Evolutionary conservation across 2,329 filamentous ascomycete species (phyloP), one percentile per base, ranked within the genome.

Genomic region (Sclerotinia sclerotiorum): DNA sequence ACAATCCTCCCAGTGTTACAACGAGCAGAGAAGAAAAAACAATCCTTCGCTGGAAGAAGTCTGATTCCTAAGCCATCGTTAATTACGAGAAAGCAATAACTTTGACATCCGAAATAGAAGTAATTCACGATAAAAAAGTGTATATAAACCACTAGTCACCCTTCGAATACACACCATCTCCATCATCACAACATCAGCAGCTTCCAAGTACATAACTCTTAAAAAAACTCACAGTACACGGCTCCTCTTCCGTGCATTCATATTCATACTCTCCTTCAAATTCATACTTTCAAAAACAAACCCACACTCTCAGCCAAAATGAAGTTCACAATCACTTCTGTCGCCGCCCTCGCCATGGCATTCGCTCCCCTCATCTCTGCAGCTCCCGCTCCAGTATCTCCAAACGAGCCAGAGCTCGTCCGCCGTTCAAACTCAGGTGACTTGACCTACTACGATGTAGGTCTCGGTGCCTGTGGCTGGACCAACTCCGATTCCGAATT

Each of bases 401-500:
- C 56, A 27, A 67, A 62, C 10, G 46, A 67, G 55, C n/a, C 46
- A 19, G 55, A 62, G 46, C 56, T 67, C 35, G 55, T 51, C 19
- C 55, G 65, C 17, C 65, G 65, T 29, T 19, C n/a, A 49, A 62
- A 62, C 81, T 76, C 76, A 0, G 92, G 91, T 69, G 85, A 93
- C 62, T 83, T 92, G 73, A 95, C 92, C 69, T 94, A 87, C 83
- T 95, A 91, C 81, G 80, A 83, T 49, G 82, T 90, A 62, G 92
- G 89, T 55, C 77, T 90, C 11, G 89, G 90, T 69, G 80, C 89
- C 32, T 95, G 92, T 76, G 91, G 91, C 65, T 79, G 78, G 54
- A 84, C 87, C 73, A 88, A 81, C 52, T 86, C 87, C 74, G 77
- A 79, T 72, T 78, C 77, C 3, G 82, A 88, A 35, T 82, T 85